Base-by-base conservation (phyloP, 768 basidiomycete genomes). In the Pulveroboletus sp. region DNA sequence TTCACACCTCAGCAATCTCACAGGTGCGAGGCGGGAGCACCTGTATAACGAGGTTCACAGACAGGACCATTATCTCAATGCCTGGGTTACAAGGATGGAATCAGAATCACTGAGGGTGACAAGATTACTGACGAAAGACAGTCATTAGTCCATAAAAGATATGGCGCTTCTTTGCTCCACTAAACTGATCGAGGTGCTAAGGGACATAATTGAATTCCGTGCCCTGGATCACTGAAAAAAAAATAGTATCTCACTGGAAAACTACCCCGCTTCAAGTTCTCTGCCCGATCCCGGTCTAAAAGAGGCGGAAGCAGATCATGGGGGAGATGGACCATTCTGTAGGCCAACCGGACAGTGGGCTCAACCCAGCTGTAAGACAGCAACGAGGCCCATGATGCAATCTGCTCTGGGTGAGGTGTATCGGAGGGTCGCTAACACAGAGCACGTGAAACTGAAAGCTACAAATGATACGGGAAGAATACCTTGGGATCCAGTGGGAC, bases 151-250 rank as follows among this genome's bases (percentile, higher is more conserved):
- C 47, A 27, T 33, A 44, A 35, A 48, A 33, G 11, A 48, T 46
- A 14, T 45, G 47, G 12, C 41, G 41, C 41, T 46, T 48, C 24
- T 46, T 44, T 9, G 41, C 47, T 15, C 47, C 47, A 15, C 26
- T 18, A 9, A 48, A 48, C 31, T 11, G 31, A 45, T 48, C 47
- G 27, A 48, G 26, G n/a, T 35, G 47, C 47, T 48, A 17, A 43
- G 1, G 32, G 4, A 15, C 5, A 5, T 8, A 18, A 18, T 45
- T 9, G 26, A 45, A 45, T n/a, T 26, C 8, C 21, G 21, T 21
- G 5, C 42, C 17, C 24, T 21, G 3, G 10, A 47, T 26, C 11
- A 1, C 8, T 1, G n/a, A 26, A 4, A 26, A 17, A 44, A 26
- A 12, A 33, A 46, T 18, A 24, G 3, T 14, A 31, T 47, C 47